Conservation (phyloP, 495 filamentous ascomycete genomes). For the Oleoguttula mirabilis region DNA sequence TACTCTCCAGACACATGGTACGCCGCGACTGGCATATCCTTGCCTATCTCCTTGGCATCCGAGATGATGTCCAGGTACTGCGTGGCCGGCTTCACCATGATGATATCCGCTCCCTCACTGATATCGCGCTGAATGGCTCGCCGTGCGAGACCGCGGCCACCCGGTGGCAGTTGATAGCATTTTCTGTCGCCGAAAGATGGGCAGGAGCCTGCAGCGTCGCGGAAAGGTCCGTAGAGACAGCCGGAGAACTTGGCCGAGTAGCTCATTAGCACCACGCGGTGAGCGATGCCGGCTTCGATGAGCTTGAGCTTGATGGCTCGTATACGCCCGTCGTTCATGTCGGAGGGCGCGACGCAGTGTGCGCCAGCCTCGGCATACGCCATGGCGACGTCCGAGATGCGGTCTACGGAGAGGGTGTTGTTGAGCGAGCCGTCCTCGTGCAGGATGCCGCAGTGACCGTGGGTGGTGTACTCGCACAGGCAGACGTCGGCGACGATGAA, state of each 20-base stretch:
- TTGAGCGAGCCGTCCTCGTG: constrained; percentile 84
- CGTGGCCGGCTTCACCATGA: constrained; percentile 96
- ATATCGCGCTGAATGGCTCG: constrained; percentile 87
- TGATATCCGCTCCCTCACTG: constrained; percentile 86
- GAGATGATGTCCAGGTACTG: constrained; percentile 93
- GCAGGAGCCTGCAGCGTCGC: constrained; percentile 84
- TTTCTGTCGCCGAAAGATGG: constrained; percentile 89
- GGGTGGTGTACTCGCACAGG: constrained; percentile 97
- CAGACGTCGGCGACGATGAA: constrained; percentile 90
- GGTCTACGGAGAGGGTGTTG: constrained; percentile 81
- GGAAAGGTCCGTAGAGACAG: constrained; percentile 92
- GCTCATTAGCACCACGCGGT: constrained; percentile 85
- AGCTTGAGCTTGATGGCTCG: constrained; percentile 93
- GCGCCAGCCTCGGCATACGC: constrained; percentile 88
- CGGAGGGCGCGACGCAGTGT: constrained; percentile 90
- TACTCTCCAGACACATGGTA: constrained; percentile 97
- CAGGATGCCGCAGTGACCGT: constrained; percentile 93
- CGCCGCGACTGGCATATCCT: constrained; percentile 79
- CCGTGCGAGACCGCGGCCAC: constrained; percentile 82
- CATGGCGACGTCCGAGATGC: constrained; percentile 84
- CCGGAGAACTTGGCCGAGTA: constrained; percentile 96
- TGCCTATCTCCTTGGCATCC: constrained; percentile 86
- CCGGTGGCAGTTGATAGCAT: constrained; percentile 92
- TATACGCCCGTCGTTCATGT: constrained; percentile 98
- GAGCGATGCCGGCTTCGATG: constrained; percentile 80